A percentile compares a stretch with the other conserved stretches of the same genome.
Evolutionary conservation across 1,139 yeast species (phyloP).

Genomic region (Nakaseomyces uthaithaninus): DNA sequence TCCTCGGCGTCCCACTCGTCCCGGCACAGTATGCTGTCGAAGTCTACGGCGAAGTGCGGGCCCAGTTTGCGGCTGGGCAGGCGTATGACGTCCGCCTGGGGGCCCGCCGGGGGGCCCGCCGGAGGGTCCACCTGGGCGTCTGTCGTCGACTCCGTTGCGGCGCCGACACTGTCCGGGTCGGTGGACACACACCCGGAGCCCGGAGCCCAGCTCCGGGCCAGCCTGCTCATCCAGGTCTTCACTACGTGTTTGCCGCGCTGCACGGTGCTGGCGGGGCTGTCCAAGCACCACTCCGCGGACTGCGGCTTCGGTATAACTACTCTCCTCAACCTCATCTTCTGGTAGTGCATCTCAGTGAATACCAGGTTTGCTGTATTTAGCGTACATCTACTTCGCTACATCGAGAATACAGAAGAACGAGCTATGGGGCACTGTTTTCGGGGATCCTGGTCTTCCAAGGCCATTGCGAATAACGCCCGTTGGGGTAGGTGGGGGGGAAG

Average conservation of each 20-base stretch:
- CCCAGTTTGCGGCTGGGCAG: not conserved
- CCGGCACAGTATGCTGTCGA: not conserved
- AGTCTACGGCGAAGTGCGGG: not conserved
- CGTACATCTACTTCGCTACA: no score
- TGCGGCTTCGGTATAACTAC: not conserved
- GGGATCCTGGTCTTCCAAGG: no score
- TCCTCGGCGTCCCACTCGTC: not conserved
- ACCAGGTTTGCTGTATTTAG: not conserved
- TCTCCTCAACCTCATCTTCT: not conserved
- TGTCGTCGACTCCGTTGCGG: no score
- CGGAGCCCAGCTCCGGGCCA: not conserved
- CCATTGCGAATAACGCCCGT: no score
- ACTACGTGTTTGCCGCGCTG: not conserved
- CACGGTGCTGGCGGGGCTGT: not conserved
- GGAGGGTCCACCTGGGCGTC: no score
- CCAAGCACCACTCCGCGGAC: not conserved
- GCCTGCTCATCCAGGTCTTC: not conserved
- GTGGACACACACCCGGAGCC: no score
- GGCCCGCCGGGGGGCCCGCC: not conserved
- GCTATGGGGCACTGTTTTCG: no score
- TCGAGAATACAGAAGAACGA: no score
- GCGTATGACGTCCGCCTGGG: not conserved
- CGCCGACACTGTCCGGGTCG: not conserved
- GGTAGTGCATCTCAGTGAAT: not conserved
- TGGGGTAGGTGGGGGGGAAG: no score